Conservation (phyloP, 345 rosid species). For the Rubroshorea leprosula region DNA sequence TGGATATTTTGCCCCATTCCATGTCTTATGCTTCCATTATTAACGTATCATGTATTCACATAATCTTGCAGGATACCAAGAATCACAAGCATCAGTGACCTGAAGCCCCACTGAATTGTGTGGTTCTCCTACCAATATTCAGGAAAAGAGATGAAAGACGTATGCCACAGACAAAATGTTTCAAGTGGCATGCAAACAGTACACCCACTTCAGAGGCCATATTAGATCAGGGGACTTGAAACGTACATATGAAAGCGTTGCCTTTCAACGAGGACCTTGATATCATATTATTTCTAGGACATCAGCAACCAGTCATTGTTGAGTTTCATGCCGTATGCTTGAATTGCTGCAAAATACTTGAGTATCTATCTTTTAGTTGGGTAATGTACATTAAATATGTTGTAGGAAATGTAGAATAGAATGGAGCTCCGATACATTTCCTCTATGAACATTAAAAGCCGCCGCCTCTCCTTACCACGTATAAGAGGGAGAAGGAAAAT, state of each 20-base stretch:
- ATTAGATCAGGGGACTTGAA: conserved; percentile 3
- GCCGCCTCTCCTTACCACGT: background rate
- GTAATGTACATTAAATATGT: conserved; percentile 1
- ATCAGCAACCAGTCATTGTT: conserved; percentile 9
- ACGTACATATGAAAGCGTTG: conserved; percentile 15
- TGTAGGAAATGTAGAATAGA: conserved; percentile 1
- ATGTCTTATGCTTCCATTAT: too few relatives aligned
- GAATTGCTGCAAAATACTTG: conserved; percentile 9
- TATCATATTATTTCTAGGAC: conserved; percentile 3
- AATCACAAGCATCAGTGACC: conserved; percentile 11
- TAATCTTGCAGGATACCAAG: conserved; percentile 32
- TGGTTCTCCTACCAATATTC: conserved; percentile 3
- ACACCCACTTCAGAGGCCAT: conserved; percentile 15
- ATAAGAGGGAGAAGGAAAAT: background rate
- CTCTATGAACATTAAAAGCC: conserved; percentile 1
- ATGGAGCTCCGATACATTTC: background rate
- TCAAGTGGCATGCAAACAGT: conserved; percentile 5
- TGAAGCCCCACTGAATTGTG: background rate
- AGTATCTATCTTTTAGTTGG: conserved; percentile 1
- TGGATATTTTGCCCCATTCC: background rate
- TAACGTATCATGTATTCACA: too few relatives aligned
- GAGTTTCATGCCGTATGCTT: conserved; percentile 11
- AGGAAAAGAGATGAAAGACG: background rate
- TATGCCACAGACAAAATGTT: background rate
- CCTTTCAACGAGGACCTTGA: conserved; percentile 7